These are phyloP conservation scores for Backusella macrospora DNA, from an alignment of 192 early-diverging fungal genomes.

Conservation along the genomic window DNA sequence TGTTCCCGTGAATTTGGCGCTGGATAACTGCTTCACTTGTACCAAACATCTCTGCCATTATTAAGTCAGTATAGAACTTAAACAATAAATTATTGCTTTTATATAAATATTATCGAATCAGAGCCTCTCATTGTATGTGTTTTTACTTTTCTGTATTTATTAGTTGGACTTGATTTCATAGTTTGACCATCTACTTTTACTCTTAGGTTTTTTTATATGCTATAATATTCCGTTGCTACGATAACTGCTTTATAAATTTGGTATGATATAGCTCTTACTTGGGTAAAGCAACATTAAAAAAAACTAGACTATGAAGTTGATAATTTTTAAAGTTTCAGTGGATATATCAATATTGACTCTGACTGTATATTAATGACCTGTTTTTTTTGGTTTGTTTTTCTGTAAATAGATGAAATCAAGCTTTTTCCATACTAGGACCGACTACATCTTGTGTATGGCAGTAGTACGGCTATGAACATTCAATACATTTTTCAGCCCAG, in stretches of 20 bases:
- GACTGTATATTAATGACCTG: background rate
- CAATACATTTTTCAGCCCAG: conserved; percentile 4
- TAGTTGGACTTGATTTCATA: too few relatives aligned
- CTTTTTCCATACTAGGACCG: conserved; percentile 18
- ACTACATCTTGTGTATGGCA: background rate
- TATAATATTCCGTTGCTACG: too few relatives aligned
- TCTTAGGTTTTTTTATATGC: too few relatives aligned
- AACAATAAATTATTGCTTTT: too few relatives aligned
- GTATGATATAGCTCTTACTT: too few relatives aligned
- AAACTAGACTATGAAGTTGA: too few relatives aligned
- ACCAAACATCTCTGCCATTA: background rate
- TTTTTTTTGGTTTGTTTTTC: background rate
- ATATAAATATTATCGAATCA: background rate
- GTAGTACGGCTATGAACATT: background rate
- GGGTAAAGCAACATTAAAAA: too few relatives aligned
- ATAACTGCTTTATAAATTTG: too few relatives aligned
- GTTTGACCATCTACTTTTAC: too few relatives aligned
- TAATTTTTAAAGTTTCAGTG: too few relatives aligned
- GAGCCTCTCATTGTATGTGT: background rate
- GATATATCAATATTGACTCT: too few relatives aligned
- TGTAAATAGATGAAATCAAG: conserved; percentile 15
- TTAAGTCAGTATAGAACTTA: background rate
- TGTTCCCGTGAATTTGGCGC: background rate
- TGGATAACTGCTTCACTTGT: background rate
- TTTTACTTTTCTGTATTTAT: too few relatives aligned